A percentile compares a stretch with the other conserved stretches of the same genome.
Evolutionary conservation across 2,329 filamentous ascomycete genomes (phyloP).

Genomic region (Xylaria multiplex): DNA sequence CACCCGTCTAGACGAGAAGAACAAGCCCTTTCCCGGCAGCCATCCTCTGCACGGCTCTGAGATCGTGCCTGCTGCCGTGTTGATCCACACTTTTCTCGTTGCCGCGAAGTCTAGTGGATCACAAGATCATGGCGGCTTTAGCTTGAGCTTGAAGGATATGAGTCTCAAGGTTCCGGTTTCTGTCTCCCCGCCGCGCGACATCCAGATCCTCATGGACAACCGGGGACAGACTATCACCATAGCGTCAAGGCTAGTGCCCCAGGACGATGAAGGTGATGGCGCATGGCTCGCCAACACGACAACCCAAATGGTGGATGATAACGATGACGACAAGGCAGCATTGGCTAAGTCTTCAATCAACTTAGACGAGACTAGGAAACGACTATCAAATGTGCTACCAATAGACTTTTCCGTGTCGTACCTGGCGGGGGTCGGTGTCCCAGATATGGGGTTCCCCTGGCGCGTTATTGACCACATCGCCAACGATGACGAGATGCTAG

Average conservation of each 20-base stretch:
- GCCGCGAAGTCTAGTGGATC: neutral
- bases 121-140: too few species aligned
- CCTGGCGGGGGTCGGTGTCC: neutral
- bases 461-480: neutral
- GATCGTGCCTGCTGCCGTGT: neutral
- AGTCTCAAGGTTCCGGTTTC: constrained; percentile 1
- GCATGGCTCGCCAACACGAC: constrained; percentile 8
- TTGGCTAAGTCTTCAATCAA: neutral
- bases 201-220: constrained; percentile 7
- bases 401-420: neutral
- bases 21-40: constrained; percentile 9
- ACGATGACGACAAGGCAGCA: constrained; percentile 8
- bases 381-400: neutral
- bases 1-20: constrained; percentile 14
- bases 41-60: constrained; percentile 5
- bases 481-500: constrained; percentile 1
- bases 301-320: constrained; percentile 1
- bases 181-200: constrained; percentile 2
- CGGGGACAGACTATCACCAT: constrained; percentile 3
- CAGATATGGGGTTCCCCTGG: constrained; percentile 10
- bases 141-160: neutral
- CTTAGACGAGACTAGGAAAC: neutral
- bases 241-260: constrained; percentile 9
- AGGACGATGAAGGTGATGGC: neutral
- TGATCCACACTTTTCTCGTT: neutral